Conservation (phyloP, 208 protist genomes). For the Acanthamoeba triangularis region DNA sequence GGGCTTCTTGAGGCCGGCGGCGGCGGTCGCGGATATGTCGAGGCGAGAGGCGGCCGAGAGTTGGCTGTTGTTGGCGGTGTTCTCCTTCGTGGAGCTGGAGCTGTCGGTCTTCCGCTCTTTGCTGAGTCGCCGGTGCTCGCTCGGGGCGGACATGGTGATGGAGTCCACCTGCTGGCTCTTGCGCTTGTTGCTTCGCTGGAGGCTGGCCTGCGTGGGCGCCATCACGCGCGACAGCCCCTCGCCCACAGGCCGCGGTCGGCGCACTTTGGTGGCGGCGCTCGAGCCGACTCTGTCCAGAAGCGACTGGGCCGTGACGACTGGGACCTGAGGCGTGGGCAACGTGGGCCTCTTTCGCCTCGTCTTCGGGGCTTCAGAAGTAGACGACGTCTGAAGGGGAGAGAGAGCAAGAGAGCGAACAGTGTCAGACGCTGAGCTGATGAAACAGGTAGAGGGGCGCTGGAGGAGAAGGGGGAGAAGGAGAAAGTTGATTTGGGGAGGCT, state of each 20-base stretch:
- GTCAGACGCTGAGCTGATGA: neutral
- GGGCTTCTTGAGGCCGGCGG: neutral
- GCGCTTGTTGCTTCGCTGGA: conserved; percentile 56
- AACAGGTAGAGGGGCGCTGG: too few species aligned
- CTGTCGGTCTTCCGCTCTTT: neutral
- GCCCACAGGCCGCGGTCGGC: neutral
- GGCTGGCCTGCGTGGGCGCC: conserved; percentile 25
- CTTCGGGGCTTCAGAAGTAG: neutral
- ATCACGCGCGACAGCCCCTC: conserved; percentile 36
- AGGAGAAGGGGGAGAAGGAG: too few species aligned
- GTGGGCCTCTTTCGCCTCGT: conserved; percentile 27
- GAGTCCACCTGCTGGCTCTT: conserved; percentile 59
- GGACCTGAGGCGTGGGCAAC: neutral
- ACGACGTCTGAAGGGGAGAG: neutral
- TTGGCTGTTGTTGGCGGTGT: conserved; percentile 34
- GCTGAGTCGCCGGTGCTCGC: neutral
- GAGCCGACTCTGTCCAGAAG: neutral
- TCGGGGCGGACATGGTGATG: neutral
- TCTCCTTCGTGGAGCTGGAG: neutral
- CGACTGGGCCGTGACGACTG: neutral
- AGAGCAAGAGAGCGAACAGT: neutral
- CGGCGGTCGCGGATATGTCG: neutral
- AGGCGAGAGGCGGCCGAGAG: neutral
- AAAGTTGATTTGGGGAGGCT: too few species aligned
- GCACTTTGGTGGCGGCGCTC: neutral